Evolutionary conservation across 129 eudicot species (phyloP), one percentile per base, ranked within the genome.

Genomic region (Tagetes patula): DNA sequence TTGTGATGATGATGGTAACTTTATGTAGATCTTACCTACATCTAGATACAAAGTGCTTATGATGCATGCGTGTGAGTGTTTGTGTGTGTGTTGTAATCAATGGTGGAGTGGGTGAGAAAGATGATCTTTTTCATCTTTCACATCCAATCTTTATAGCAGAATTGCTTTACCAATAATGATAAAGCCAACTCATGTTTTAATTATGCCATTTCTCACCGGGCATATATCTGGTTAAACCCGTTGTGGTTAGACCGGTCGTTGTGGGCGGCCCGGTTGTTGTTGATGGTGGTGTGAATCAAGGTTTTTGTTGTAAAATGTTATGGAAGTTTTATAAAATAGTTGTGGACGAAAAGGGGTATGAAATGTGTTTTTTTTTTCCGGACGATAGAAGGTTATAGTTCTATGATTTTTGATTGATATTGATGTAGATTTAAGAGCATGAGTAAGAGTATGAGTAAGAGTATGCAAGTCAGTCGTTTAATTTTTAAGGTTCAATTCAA

Each of bases 31-130:
- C 6, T 56, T 72, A 14, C 76, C 56, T 61, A 73, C 48, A 62
- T 56, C 62, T 62, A 74, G 9, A 43, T 43, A 10, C 50, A 74
- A 47, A 63, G 70, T 74, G 71, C 38, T 58, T 31, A 56, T 72
- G 13, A 46, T 73, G 69, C 69, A 36, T 47, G 70, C 48, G 70
- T 64, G 78, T 48, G 70, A 49, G 78, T 48, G 27, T 63, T 61
- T 61, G 62, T 71, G 64, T 53, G 1, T 43, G 69, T 72, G 69
- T 61, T 42, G 76, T 62, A 74, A 74, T 74, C 63, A 74, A 74
- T 63, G 69, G 77, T 73, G 71, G 78, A 62, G 78, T 74, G 60
- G 78, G 78, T 74, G 71, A 62, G 50, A 74, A 74, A 74, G 78
- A 74, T 74, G 62, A 12, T 33, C 55, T 39, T 58, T 53, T 72